These are phyloP conservation scores for Phlyctochytrium planicorne DNA, from an alignment of 192 early-diverging fungal species.

Conservation along the genomic window DNA sequence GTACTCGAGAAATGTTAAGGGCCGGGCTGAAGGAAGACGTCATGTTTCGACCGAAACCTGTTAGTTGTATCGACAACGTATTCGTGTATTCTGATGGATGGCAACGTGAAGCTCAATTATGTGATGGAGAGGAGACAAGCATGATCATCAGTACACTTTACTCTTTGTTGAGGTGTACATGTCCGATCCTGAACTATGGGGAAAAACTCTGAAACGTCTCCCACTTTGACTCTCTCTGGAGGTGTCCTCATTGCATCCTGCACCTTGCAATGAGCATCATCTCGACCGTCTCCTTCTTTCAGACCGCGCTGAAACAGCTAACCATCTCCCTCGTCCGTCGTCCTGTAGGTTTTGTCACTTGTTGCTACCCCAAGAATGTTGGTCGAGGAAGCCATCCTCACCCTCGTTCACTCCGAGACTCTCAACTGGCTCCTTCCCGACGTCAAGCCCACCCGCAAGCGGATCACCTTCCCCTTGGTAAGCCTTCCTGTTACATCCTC, in stretches of 20 bases:
- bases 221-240: neutral
- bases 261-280: neutral
- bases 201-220: neutral
- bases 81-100: too few relatives aligned
- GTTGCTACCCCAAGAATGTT: conserved; percentile 11
- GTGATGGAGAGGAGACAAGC: neutral
- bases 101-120: neutral
- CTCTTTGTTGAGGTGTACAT: neutral
- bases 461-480: conserved; percentile 32
- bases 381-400: conserved; percentile 46
- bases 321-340: neutral
- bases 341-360: conserved; percentile 13
- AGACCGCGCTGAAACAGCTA: neutral
- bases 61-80: too few relatives aligned
- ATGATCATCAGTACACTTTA: neutral
- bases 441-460: conserved; percentile 46
- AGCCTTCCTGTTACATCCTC: too few relatives aligned
- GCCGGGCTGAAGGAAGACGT: neutral
- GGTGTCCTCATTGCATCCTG: neutral
- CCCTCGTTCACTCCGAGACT: conserved; percentile 35
- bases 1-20: neutral
- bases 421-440: conserved; percentile 52
- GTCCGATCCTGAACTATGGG: neutral
- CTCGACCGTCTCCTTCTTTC: neutral
- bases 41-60: neutral